Evolutionary conservation across 371 early-diverging fungal genomes (phyloP).

Genomic region (Rhizopus delemar): DNA sequence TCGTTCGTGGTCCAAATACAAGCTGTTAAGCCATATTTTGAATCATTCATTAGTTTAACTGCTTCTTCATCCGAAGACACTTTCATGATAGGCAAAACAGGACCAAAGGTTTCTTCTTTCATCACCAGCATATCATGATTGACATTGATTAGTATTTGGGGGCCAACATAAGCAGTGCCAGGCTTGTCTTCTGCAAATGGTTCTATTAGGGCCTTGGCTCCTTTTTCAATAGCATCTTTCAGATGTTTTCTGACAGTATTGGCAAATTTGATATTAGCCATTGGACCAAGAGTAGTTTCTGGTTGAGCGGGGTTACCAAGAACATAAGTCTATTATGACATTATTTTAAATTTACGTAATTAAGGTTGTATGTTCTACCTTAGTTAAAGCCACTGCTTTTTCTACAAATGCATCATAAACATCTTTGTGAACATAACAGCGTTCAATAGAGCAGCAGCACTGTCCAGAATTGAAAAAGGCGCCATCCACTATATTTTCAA

Average conservation of each 20-base stretch:
- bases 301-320: slow-evolving; percentile 71
- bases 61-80: slow-evolving; percentile 78
- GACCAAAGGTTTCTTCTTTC: slow-evolving; percentile 89
- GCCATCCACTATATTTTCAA: slow-evolving; percentile 79
- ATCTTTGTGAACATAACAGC: slow-evolving; percentile 80
- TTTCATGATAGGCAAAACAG: slow-evolving; percentile 77
- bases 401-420: slow-evolving; percentile 76
- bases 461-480: slow-evolving; percentile 87
- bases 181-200: slow-evolving; percentile 64
- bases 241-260: slow-evolving; percentile 71
- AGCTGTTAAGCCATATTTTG: slow-evolving; percentile 81
- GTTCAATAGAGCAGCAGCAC: slow-evolving; percentile 81
- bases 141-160: slow-evolving; percentile 75
- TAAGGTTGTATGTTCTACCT: slow-evolving; percentile 33
- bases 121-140: slow-evolving; percentile 76
- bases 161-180: slow-evolving; percentile 67
- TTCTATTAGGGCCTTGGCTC: slow-evolving; percentile 70
- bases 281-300: slow-evolving; percentile 77
- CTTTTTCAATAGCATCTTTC: slow-evolving; percentile 71
- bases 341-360: too few relatives aligned
- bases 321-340: slow-evolving; percentile 32
- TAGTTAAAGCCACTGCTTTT: slow-evolving; percentile 64
- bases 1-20: slow-evolving; percentile 78
- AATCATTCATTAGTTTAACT: slow-evolving; percentile 78
- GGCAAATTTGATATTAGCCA: slow-evolving; percentile 72